These are phyloP conservation scores for Scedosporium minutisporum DNA, from an alignment of 2,329 filamentous ascomycete genomes.

Conservation along the genomic window DNA sequence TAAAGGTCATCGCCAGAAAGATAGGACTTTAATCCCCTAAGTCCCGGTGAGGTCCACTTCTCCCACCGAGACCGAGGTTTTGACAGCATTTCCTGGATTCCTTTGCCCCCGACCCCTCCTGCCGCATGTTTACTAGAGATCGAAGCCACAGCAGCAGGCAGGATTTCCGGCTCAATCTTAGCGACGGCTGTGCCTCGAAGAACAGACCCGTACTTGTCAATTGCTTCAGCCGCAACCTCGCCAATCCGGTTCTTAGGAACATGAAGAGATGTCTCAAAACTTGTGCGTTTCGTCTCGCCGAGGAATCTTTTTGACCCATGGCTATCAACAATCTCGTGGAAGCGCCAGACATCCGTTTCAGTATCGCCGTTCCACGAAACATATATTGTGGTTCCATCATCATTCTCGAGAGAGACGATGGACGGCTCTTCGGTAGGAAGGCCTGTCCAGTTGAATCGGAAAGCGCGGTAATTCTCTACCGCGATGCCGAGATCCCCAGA, in stretches of 20 bases:
- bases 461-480: conserved; percentile 44
- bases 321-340: conserved; percentile 29
- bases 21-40: too few relatives aligned
- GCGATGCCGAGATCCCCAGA: conserved; percentile 22
- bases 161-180: neutral
- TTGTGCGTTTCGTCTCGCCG: conserved; percentile 25
- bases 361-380: conserved; percentile 47
- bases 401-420: conserved; percentile 15
- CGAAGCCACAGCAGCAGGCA: neutral
- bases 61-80: too few relatives aligned
- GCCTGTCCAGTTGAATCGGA: conserved; percentile 44
- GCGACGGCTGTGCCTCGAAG: neutral
- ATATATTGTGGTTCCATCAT: conserved; percentile 23
- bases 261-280: conserved; percentile 32
- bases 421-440: conserved; percentile 22
- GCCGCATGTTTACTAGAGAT: too few relatives aligned
- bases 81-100: too few relatives aligned
- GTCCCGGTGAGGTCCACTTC: too few relatives aligned
- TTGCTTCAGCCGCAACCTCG: neutral
- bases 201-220: neutral
- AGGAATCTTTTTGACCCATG: conserved; percentile 24
- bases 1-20: too few relatives aligned
- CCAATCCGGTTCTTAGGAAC: conserved; percentile 5
- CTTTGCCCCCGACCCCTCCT: too few relatives aligned
- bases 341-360: conserved; percentile 35